Evolutionary conservation across 805 yeast species (phyloP), one percentile per base, ranked within the genome.

Genomic region (Ogataea saltuana): DNA sequence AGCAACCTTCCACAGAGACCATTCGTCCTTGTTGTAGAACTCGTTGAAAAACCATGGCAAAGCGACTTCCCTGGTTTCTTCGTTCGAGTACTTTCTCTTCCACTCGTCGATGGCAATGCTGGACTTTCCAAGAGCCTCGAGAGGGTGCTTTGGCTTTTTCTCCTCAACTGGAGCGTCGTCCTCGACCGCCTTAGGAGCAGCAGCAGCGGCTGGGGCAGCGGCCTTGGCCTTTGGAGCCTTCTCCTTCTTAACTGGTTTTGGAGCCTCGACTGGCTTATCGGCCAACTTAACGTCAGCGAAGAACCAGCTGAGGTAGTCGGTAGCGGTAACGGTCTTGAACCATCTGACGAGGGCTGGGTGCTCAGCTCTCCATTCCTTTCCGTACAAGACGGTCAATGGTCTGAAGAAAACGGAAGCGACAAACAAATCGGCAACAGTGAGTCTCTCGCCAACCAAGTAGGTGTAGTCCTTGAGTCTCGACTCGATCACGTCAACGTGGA

Each of bases 1-100:
- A 67, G 81, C 95, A 61, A 90, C 95, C 78, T 78, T 88, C 88
- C 88, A 91, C 61, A 91, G 69, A 44, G 98, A 90, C 88, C 90
- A 91, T 73, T 91, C 98, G 54, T 81, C 76, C 54, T 93, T 81
- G 75, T 91, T 84, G 78, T 76, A 91, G 75, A 85, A 83, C 68
- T 85, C 85, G 55, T 73, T 64, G 97, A 97, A 93, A 90, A 91
- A 93, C 90, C 91, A 93, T 68, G 98, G 98, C 58, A 91, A 76
- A 55, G 97, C 96, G 56, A 71, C 81, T 67, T 81, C 83, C 74
- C 97, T 87, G 67, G 98, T 91, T 63, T 93, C 98, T 74, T 88
- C 91, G 80, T 91, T 93, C 53, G 97, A 89, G 84, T 93, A 91
- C 55, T 73, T 72, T 76, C 97, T 85, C 82, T 93, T 93, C 95